phyloP scores from a whole-genome alignment of 2,329 filamentous ascomycete genomes.

The Colletotrichum coccodes region DNA sequence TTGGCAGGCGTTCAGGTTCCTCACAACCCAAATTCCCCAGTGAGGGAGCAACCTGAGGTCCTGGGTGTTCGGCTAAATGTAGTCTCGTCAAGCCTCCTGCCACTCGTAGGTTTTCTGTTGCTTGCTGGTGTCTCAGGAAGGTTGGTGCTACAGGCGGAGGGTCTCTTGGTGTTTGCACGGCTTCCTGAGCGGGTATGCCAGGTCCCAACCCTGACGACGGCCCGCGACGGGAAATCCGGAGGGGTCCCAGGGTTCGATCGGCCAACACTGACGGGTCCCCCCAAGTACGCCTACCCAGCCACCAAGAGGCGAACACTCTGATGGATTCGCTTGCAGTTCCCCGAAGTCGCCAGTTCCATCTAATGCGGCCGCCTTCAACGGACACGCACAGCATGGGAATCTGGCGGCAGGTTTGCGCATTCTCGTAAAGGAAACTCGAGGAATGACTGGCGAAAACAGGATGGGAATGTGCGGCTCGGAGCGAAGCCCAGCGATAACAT shows the following conservation, averaged over 20 bases:
- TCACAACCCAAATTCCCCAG: too few relatives aligned
- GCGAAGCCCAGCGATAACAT: not conserved
- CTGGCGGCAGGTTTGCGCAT: conserved; percentile 1
- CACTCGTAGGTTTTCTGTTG: conserved; percentile 21
- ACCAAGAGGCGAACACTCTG: not conserved
- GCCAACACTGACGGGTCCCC: not conserved
- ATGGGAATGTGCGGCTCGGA: not conserved
- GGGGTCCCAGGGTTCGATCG: not conserved
- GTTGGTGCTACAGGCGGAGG: conserved; percentile 22
- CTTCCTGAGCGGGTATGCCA: not conserved
- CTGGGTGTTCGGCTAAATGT: not conserved
- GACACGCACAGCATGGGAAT: conserved; percentile 3
- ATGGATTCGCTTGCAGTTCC: not conserved
- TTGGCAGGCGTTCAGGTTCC: not conserved
- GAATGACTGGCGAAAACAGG: not conserved
- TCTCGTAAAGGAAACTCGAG: not conserved
- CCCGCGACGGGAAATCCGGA: not conserved
- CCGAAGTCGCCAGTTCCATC: not conserved
- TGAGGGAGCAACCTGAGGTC: not conserved
- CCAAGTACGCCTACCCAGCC: not conserved
- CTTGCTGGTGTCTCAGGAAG: conserved; percentile 36
- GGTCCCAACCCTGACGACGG: conserved; percentile 8
- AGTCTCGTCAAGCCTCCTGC: not conserved
- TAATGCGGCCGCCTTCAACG: conserved; percentile 15
- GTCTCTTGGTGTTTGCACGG: conserved; percentile 15